Percentiles rank a stretch among this genome's conserved stretches.
Evolutionary conservation across 257 asterid genomes (phyloP).

Genomic region (Nyctanthes arbortristis): DNA sequence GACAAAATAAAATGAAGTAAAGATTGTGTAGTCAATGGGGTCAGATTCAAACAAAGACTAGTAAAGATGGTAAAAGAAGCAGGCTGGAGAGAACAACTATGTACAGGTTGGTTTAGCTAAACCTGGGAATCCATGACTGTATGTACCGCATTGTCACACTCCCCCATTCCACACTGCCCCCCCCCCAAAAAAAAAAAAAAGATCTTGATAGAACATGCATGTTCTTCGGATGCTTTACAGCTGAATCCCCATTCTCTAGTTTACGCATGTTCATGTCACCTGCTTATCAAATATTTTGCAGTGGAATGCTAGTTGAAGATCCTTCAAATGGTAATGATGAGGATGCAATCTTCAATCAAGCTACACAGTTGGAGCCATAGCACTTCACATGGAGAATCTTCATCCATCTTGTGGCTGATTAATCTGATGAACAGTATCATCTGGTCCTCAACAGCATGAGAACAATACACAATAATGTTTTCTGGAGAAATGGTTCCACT

Average conservation of each 20-base stretch:
- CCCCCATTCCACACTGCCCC: neutral
- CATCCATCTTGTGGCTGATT: too few relatives aligned
- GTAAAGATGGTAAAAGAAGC: neutral
- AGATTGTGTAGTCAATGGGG: neutral
- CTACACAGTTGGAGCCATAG: slow-evolving; percentile 26
- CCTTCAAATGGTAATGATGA: slow-evolving; percentile 53
- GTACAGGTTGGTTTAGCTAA: neutral
- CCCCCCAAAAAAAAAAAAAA: neutral
- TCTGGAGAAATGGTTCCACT: too few relatives aligned
- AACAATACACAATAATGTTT: too few relatives aligned
- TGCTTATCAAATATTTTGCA: slow-evolving; percentile 33
- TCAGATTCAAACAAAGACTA: neutral
- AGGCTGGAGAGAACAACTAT: neutral
- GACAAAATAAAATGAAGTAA: neutral
- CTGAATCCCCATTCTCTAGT: neutral
- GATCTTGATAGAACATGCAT: neutral
- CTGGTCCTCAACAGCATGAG: too few relatives aligned
- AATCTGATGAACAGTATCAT: too few relatives aligned
- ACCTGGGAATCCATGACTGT: neutral
- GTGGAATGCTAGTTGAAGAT: slow-evolving; percentile 86
- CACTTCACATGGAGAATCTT: too few relatives aligned
- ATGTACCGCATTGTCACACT: neutral
- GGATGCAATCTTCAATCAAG: slow-evolving; percentile 64
- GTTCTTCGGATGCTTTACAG: neutral
- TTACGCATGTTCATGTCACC: slow-evolving; percentile 5